Conservation (phyloP, 2,329 filamentous ascomycete genomes). For the Fusarium sp. region DNA sequence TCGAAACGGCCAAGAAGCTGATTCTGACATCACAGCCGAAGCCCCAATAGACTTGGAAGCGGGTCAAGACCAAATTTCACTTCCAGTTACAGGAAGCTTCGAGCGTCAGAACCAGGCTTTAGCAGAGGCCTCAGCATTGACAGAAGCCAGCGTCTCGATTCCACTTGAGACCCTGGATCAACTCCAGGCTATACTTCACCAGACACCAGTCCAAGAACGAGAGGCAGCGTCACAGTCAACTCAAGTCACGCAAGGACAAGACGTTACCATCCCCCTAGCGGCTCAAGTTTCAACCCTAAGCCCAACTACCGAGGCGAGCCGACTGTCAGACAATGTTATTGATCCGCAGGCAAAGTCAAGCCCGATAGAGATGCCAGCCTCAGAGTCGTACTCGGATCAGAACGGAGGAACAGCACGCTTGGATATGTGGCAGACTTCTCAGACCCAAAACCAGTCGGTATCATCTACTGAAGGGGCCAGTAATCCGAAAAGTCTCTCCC, state of each 20-base stretch:
- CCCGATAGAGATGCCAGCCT: fast-evolving
- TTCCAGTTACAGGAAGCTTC: fast-evolving
- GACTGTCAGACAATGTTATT: fast-evolving
- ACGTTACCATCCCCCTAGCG: fast-evolving
- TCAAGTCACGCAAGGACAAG: fast-evolving
- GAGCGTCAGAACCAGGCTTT: fast-evolving
- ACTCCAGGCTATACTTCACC: fast-evolving
- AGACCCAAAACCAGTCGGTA: fast-evolving
- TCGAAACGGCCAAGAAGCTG: fast-evolving
- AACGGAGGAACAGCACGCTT: fast-evolving
- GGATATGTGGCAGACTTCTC: fast-evolving
- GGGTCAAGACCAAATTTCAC: fast-evolving
- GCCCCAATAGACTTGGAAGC: too few species aligned
- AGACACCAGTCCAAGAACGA: fast-evolving
- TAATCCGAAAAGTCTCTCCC: too few species aligned
- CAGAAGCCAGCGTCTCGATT: fast-evolving
- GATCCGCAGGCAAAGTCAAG: fast-evolving
- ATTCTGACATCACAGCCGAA: fast-evolving
- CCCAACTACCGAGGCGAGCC: background rate
- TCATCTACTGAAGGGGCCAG: fast-evolving
- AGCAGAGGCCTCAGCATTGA: background rate
- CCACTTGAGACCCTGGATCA: fast-evolving
- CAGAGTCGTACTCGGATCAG: fast-evolving
- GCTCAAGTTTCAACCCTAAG: fast-evolving
- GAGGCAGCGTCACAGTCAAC: fast-evolving